Evolutionary conservation across 2,329 filamentous ascomycete genomes (phyloP), one percentile per base, ranked within the genome.

Genomic region (Nemania abortiva): DNA sequence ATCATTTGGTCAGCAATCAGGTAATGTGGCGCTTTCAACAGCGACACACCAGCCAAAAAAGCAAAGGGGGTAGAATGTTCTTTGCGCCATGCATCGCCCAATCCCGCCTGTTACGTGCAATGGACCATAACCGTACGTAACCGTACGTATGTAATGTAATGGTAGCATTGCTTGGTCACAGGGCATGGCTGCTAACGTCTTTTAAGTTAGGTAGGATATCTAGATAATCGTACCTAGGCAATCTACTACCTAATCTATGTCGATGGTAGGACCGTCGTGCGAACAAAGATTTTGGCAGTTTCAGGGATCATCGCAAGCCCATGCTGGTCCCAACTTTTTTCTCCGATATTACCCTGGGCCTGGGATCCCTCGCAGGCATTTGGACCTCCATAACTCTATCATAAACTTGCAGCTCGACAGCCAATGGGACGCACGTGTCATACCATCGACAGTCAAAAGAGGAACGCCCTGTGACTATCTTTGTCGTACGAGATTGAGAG

Each of bases 271-370:
- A 24, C 31, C 49, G 57, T 34, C 29, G 56, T 50, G 42, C 18
- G 42, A 55, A 62, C 29, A 50, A 64, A 37, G 55, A 52, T 65
- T 34, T 27, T 39, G 47, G 13, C 24, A 20, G 34, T 57, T 39
- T 24, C 64, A 62, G 52, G 57, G 58, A 61, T 62, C 31, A 66
- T 57, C 50, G 57, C 42, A 57, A 6, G 57, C 29, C 29, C 22
- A 50, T 45, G 9, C 29, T 37, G 18, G 37, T 45, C 37, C 49
- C 56, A 18, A 27, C 27, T 11, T 60, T 58, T 65, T 47, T 60
- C n/a, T 37, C 57, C 49, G 15, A 50, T 31, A 52, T 15, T 31
- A 24, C 45, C 54, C 62, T n/a, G 27, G 31, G 34, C 31, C 34
- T 49, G 15, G 18, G 45, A 49, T n/a, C 18, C 18, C 45, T 49